These are phyloP conservation scores for Lactifluus echinatus DNA, from an alignment of 768 basidiomycete species.

Conservation along the genomic window DNA sequence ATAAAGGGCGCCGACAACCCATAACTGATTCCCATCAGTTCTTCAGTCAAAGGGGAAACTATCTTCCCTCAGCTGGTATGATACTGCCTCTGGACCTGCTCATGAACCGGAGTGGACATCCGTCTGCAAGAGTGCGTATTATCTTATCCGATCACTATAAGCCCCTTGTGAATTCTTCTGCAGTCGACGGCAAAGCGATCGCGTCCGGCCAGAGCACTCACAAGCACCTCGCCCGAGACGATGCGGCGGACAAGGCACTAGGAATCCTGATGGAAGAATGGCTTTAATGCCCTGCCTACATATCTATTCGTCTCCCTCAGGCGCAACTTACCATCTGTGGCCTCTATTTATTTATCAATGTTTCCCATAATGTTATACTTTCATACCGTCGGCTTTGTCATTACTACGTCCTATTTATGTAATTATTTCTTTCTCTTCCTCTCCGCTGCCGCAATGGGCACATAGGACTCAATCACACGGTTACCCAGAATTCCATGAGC, in stretches of 20 bases:
- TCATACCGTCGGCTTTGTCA: not conserved
- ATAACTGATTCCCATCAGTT: constrained; percentile 25
- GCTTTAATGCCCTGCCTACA: not conserved
- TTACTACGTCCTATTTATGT: constrained; percentile 12
- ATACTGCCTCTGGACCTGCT: constrained; percentile 34
- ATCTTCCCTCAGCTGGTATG: constrained; percentile 35
- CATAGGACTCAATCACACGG: not conserved
- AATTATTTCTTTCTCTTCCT: not conserved
- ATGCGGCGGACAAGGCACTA: constrained; percentile 9
- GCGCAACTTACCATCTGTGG: not conserved
- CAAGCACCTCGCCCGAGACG: constrained; percentile 16
- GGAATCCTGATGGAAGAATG: constrained; percentile 3
- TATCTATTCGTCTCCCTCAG: not conserved
- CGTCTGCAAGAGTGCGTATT: constrained; percentile 44
- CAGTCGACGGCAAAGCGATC: constrained; percentile 16
- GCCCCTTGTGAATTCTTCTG: not conserved
- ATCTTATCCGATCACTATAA: not conserved
- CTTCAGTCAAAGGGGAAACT: constrained; percentile 28
- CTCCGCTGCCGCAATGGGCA: not conserved
- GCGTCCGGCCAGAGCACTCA: constrained; percentile 15
- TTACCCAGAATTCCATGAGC: not conserved
- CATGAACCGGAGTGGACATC: constrained; percentile 41
- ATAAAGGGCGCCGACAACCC: not conserved
- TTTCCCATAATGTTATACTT: not conserved
- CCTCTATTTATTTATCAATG: constrained; percentile 1